Evolutionary conservation across 2,329 filamentous ascomycete species (phyloP).

Genomic region (Fusarium heterosporum): DNA sequence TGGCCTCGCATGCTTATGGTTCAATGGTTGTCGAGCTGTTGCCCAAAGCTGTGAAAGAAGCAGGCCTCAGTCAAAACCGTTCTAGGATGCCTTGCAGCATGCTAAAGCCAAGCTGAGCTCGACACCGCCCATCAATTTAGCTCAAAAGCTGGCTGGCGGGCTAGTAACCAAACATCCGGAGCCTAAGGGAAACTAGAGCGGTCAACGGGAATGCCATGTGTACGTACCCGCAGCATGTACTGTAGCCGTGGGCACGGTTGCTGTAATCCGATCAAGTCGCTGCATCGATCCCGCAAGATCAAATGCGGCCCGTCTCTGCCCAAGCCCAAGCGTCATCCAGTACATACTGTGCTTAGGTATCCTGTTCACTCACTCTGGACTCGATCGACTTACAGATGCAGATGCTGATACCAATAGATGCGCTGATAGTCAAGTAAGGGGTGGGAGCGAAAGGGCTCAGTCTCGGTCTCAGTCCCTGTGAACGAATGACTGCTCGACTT

Average conservation of each 20-base stretch:
- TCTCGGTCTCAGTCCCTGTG: constrained; percentile 24
- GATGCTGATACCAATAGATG: constrained; percentile 37
- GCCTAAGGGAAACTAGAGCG: constrained; percentile 42
- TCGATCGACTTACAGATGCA: constrained; percentile 23
- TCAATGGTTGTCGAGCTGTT: constrained; percentile 16
- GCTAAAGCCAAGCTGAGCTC: constrained; percentile 37
- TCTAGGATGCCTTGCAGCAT: constrained; percentile 38
- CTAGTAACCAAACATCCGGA: constrained; percentile 43
- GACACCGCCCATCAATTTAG: constrained; percentile 47
- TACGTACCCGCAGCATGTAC: constrained; percentile 27
- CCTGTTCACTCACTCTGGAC: constrained; percentile 20
- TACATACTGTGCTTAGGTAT: constrained; percentile 21
- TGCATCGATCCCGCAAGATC: constrained; percentile 38
- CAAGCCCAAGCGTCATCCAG: constrained; percentile 37
- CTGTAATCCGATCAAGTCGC: constrained; percentile 32
- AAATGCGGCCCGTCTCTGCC: constrained; percentile 31
- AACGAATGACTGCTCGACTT: constrained; percentile 31
- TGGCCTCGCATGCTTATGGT: neutral
- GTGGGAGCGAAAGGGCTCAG: constrained; percentile 31
- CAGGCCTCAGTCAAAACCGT: constrained; percentile 39
- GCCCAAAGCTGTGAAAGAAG: constrained; percentile 29
- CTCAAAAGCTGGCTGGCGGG: constrained; percentile 41
- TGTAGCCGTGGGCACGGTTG: constrained; percentile 34
- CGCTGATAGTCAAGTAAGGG: constrained; percentile 23
- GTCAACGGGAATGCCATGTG: constrained; percentile 45